phyloP scores from a whole-genome alignment of 371 early-diverging fungal species.

The Phascolomyces articulosus region DNA sequence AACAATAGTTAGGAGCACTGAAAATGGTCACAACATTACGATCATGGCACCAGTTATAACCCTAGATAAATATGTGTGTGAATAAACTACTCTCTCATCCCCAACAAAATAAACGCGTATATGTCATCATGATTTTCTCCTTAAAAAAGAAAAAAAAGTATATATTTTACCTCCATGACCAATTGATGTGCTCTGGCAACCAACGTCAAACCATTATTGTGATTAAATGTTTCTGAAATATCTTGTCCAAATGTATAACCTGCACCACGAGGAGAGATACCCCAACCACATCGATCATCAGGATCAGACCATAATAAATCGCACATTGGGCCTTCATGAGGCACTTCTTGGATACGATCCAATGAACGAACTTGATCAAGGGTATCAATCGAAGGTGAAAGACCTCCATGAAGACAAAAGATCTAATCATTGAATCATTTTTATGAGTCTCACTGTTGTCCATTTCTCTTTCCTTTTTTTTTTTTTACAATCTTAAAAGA shows the following conservation, averaged over 20 bases:
- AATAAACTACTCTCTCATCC: too few species aligned
- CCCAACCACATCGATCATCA: constrained; percentile 98
- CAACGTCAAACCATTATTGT: constrained; percentile 93
- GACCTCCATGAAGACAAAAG: constrained; percentile 99
- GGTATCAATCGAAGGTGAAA: constrained; percentile 97
- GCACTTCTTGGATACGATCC: constrained; percentile 98
- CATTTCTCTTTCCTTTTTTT: background rate
- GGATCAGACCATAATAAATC: constrained; percentile 99
- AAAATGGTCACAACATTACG: constrained; percentile 99
- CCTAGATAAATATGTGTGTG: constrained; percentile 41
- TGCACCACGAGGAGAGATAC: constrained; percentile 97
- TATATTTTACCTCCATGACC: constrained; percentile 65
- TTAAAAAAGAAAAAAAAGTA: too few species aligned
- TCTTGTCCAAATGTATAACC: constrained; percentile 99
- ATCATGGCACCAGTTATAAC: constrained; percentile 98
- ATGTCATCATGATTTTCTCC: too few species aligned
- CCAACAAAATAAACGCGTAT: too few species aligned
- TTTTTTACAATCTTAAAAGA: background rate
- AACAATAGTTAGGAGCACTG: constrained; percentile 99
- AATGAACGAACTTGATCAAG: constrained; percentile 97
- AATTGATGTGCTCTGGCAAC: constrained; percentile 98
- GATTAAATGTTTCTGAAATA: constrained; percentile 96
- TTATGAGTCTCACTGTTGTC: too few species aligned
- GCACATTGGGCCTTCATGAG: constrained; percentile 99
- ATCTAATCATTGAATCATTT: constrained; percentile 62